Evolutionary conservation across 106 monocot genomes (phyloP), one percentile per base, ranked within the genome.

Genomic region (Acanthochlamys bracteata): DNA sequence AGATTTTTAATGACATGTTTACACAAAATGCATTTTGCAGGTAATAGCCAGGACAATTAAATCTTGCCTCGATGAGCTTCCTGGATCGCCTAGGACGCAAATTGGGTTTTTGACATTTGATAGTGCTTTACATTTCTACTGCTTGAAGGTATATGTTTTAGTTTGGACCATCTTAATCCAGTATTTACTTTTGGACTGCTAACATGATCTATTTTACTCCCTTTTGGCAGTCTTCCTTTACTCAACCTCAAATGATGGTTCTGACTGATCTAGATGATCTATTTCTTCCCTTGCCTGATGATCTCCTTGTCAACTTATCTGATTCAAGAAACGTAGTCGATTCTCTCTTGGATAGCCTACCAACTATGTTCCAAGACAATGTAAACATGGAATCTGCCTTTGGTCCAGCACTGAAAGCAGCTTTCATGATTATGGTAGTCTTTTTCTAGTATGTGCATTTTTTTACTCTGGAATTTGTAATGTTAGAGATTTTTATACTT

Each of bases 231-330:
- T 85, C 98, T 66, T 88, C 98, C 58, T 83, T 88, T 79, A 79
- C 85, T 21, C 98, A 98, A 71, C 98, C 91, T 70, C 91, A 98
- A 70, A 98, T 98, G 91, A 81, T 92, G 98, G 91, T 98, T 49
- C 83, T 92, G 46, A 63, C 85, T 26, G 98, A 98, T 82, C 67
- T 98, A 45, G 98, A 98, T 73, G 98, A 98, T 75, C 61, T 91
- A 73, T 98, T 98, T 78, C 65, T 86, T 39, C 98, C 98, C 46
- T 53, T 98, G 67, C 98, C 98, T 60, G 98, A 98, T 88, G 98
- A 92, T 75, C 88, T 98, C 75, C 79, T 98, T 52, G 98, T 98
- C 13, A 92, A 98, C 69, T 69, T 98, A 53, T 78, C 88, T 66
- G 98, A 98, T 71, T 98, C 88, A 52, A 84, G 91, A 76, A 65